Percentiles rank a stretch among this genome's conserved stretches.
Evolutionary conservation across 2,329 filamentous ascomycete species (phyloP).

Genomic region (Pseudogymnoascus sp.): DNA sequence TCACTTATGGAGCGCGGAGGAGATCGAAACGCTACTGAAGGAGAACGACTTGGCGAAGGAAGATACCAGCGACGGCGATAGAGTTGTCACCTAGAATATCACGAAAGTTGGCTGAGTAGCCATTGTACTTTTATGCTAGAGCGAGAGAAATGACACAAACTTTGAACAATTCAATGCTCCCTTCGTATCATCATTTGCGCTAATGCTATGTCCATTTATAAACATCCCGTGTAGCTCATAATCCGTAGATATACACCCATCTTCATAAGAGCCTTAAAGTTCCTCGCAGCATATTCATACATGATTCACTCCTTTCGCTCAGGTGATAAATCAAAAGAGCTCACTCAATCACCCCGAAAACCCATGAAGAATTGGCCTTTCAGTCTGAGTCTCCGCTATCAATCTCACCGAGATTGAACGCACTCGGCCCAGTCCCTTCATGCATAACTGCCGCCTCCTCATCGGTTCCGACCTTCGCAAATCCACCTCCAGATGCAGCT

Average conservation of each 20-base stretch:
- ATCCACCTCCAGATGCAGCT: slow-evolving; percentile 9
- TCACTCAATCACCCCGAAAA: background rate
- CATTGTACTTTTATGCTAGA: slow-evolving; percentile 9
- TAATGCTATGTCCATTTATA: background rate
- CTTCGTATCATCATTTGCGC: background rate
- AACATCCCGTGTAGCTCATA: background rate
- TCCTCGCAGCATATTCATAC: background rate
- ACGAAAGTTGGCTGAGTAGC: background rate
- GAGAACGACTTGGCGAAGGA: slow-evolving; percentile 92
- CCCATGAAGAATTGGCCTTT: background rate
- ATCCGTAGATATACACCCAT: background rate
- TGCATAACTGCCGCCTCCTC: slow-evolving; percentile 8
- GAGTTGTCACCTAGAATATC: slow-evolving; percentile 3
- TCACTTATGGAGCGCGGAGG: slow-evolving; percentile 92
- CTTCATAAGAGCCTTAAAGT: background rate
- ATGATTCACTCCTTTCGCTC: background rate
- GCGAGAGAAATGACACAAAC: slow-evolving; percentile 8
- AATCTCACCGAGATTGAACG: background rate
- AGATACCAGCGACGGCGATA: slow-evolving; percentile 37
- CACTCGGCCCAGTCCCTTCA: slow-evolving; percentile 6
- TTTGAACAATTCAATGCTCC: background rate
- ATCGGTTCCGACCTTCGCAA: slow-evolving; percentile 14
- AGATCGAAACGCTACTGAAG: slow-evolving; percentile 89
- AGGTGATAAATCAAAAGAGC: background rate
- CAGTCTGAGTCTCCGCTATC: slow-evolving; percentile 4